phyloP scores from a whole-genome alignment of 108 stramenopile genomes.

The Hondaea fermentalgiana region DNA sequence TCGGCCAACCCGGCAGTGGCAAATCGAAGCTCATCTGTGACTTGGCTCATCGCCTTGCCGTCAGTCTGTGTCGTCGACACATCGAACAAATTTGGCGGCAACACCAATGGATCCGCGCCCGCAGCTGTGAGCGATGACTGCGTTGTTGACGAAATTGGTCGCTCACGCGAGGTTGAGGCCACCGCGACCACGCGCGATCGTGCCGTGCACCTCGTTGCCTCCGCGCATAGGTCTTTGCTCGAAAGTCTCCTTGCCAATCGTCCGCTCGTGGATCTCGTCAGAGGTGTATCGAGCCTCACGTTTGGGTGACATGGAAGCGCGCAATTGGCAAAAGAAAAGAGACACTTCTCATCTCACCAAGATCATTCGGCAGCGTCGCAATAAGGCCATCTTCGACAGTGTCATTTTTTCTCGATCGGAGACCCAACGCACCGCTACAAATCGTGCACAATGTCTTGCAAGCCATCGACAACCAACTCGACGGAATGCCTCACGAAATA shows the following conservation, averaged over 20 bases:
- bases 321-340: too few relatives aligned
- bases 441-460: too few relatives aligned
- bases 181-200: slow-evolving; percentile 47
- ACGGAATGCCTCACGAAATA: too few relatives aligned
- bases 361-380: too few relatives aligned
- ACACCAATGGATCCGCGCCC: neutral
- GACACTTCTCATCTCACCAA: too few relatives aligned
- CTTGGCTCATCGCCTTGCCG: too few relatives aligned
- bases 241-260: slow-evolving; percentile 38
- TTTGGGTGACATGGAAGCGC: slow-evolving; percentile 26
- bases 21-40: neutral
- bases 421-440: too few relatives aligned
- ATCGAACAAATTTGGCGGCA: neutral
- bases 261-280: slow-evolving; percentile 44
- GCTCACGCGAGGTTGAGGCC: slow-evolving; percentile 47
- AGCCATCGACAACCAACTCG: too few relatives aligned
- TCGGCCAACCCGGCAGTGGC: neutral
- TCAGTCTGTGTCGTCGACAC: neutral
- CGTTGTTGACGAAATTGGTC: slow-evolving; percentile 60
- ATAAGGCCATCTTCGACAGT: too few relatives aligned
- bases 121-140: neutral
- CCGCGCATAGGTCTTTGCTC: slow-evolving; percentile 54
- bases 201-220: slow-evolving; percentile 45
- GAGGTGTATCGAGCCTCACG: slow-evolving; percentile 46
- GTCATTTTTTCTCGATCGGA: too few relatives aligned